A percentile compares a stretch with the other conserved stretches of the same genome.
phyloP scores from a whole-genome alignment of 495 filamentous ascomycete genomes.

The Aspergillus funiculosus region DNA sequence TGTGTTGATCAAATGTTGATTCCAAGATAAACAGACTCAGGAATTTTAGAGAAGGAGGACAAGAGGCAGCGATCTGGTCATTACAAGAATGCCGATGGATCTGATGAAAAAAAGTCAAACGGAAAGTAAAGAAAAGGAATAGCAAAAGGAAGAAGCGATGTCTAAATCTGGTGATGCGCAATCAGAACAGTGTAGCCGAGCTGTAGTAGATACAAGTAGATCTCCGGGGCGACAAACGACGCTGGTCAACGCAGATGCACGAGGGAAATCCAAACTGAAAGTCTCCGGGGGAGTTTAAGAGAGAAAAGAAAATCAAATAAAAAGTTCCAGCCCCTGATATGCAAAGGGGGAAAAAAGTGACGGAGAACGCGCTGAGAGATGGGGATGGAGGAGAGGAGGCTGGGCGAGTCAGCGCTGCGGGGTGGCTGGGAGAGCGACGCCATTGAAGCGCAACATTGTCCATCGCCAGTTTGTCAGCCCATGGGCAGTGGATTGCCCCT shows the following conservation, averaged over 20 bases:
- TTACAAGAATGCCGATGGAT: slow-evolving; percentile 3
- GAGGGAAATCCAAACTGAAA: no score
- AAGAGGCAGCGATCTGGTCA: slow-evolving; percentile 13
- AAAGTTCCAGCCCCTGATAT: slow-evolving; percentile 4
- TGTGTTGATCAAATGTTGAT: no score
- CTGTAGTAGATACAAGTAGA: not conserved
- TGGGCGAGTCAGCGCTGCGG: slow-evolving; percentile 22
- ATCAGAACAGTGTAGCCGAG: not conserved
- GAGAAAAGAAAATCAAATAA: slow-evolving; percentile 6
- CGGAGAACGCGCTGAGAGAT: slow-evolving; percentile 9
- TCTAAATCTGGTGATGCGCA: no score
- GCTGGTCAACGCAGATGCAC: slow-evolving; percentile 10
- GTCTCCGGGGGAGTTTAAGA: not conserved
- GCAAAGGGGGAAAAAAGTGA: slow-evolving; percentile 10
- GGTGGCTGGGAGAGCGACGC: slow-evolving; percentile 23
- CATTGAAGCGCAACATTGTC: slow-evolving; percentile 3
- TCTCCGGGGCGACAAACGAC: slow-evolving; percentile 3
- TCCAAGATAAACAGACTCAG: no score
- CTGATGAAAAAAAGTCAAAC: not conserved
- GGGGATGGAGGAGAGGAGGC: slow-evolving; percentile 18
- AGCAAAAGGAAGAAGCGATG: not conserved
- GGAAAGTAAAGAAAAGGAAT: not conserved
- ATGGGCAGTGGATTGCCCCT: no score
- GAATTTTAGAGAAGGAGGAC: no score
- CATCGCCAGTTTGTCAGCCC: no score